A percentile compares a stretch with the other conserved stretches of the same genome.
Conservation (phyloP, 164 flowering plant species). For the Cinnamomum chago region DNA sequence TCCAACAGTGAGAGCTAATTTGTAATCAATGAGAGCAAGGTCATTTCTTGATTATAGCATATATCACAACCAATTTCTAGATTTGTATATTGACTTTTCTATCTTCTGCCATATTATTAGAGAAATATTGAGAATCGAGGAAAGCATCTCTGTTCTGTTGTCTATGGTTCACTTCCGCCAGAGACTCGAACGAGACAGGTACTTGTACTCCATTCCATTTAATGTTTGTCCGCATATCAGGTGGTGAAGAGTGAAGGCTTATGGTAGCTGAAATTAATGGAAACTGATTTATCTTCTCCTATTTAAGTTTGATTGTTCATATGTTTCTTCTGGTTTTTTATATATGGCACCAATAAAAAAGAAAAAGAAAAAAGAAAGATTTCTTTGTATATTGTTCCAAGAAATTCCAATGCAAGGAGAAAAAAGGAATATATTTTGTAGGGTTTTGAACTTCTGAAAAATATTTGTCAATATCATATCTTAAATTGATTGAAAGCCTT, state of each 20-base stretch:
- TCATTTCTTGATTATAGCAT: background rate
- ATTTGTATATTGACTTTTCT: background rate
- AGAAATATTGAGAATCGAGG: slow-evolving; percentile 54
- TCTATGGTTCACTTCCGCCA: slow-evolving; percentile 98
- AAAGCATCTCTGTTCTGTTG: slow-evolving; percentile 85
- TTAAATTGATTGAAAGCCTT: background rate
- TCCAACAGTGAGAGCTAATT: background rate
- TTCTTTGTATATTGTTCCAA: background rate
- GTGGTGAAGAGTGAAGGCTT: background rate
- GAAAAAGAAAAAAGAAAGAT: too few relatives aligned
- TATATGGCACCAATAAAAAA: too few relatives aligned
- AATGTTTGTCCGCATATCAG: background rate
- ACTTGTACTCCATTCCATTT: slow-evolving; percentile 6
- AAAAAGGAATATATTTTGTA: too few relatives aligned
- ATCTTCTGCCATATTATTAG: slow-evolving; percentile 25
- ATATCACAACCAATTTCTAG: background rate
- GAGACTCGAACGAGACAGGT: slow-evolving; percentile 97
- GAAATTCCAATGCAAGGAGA: background rate
- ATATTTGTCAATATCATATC: too few relatives aligned
- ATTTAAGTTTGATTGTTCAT: too few relatives aligned
- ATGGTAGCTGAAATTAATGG: background rate
- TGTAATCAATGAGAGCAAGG: background rate
- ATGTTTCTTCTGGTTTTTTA: too few relatives aligned
- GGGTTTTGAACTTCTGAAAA: background rate
- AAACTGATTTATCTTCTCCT: too few relatives aligned